These are phyloP conservation scores for Xylariaceae sp. DNA, from an alignment of 2,329 filamentous ascomycete species.

Conservation along the genomic window DNA sequence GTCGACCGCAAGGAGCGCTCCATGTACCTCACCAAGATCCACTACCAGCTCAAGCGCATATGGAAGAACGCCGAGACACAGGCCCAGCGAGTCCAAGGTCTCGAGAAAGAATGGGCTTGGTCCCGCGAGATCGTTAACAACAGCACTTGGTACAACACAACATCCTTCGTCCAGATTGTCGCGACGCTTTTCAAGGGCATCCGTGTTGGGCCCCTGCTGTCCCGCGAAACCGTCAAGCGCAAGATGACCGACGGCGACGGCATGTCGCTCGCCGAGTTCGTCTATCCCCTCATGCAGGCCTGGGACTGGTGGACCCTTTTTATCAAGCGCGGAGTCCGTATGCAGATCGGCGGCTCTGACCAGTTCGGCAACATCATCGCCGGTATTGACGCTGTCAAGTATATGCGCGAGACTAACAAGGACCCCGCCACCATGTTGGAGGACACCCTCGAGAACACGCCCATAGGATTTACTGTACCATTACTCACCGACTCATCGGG, in stretches of 20 bases:
- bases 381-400: conserved; percentile 80
- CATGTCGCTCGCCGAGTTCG: conserved; percentile 91
- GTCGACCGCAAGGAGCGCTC: conserved; percentile 49
- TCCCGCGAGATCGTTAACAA: conserved; percentile 73
- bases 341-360: conserved; percentile 93
- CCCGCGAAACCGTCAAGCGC: conserved; percentile 80
- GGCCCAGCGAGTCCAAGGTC: conserved; percentile 59
- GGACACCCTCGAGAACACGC: conserved; percentile 46
- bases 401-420: conserved; percentile 58
- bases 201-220: conserved; percentile 81
- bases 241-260: conserved; percentile 83
- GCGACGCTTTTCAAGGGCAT: conserved; percentile 68
- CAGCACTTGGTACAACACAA: conserved; percentile 71
- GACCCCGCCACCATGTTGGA: conserved; percentile 40
- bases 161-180: conserved; percentile 71
- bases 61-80: conserved; percentile 70
- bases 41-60: conserved; percentile 65
- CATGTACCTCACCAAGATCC: conserved; percentile 64
- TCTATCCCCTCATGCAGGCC: conserved; percentile 87
- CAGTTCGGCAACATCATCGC: conserved; percentile 95
- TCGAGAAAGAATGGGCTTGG: conserved; percentile 60
- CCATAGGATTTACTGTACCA: conserved; percentile 86
- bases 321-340: conserved; percentile 59
- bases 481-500: conserved; percentile 82
- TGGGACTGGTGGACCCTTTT: conserved; percentile 97